Percentiles rank a stretch among this genome's conserved stretches.
phyloP scores from a whole-genome alignment of 2,329 filamentous ascomycete genomes.

The Pezicula carpinea region DNA sequence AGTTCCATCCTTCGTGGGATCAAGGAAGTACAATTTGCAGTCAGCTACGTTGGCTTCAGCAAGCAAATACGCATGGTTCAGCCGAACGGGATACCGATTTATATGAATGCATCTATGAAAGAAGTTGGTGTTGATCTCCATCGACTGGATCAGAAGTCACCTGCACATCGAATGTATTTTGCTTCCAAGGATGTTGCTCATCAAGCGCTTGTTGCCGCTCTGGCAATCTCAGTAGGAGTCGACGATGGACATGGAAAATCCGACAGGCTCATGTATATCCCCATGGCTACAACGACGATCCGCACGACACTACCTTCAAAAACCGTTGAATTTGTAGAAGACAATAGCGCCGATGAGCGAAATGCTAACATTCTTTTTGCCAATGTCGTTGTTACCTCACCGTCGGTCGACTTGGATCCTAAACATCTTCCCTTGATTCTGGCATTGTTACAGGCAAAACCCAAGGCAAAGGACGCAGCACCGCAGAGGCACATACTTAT shows the following conservation, averaged over 20 bases:
- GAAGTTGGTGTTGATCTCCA: constrained; percentile 92
- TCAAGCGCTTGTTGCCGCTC: constrained; percentile 84
- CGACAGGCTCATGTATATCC: constrained; percentile 85
- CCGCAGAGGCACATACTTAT: constrained; percentile 64
- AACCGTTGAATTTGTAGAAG: constrained; percentile 74
- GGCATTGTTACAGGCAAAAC: constrained; percentile 62
- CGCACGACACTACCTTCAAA: constrained; percentile 94
- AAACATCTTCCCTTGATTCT: constrained; percentile 84
- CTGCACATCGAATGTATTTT: constrained; percentile 98
- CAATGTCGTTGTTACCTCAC: constrained; percentile 93
- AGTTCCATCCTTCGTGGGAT: constrained; percentile 87
- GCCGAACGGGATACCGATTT: constrained; percentile 64
- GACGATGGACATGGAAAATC: constrained; percentile 85
- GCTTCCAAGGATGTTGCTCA: constrained; percentile 88
- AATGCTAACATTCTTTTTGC: constrained; percentile 97
- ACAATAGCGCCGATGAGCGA: constrained; percentile 71
- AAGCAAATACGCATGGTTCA: constrained; percentile 70
- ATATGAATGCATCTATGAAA: constrained; percentile 88
- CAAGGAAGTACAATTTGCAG: constrained; percentile 92
- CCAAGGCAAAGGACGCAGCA: constrained; percentile 38
- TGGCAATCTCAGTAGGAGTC: constrained; percentile 87
- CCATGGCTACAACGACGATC: constrained; percentile 94
- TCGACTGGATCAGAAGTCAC: constrained; percentile 84
- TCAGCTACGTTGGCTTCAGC: constrained; percentile 84
- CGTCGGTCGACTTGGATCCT: constrained; percentile 87